Evolutionary conservation across 768 basidiomycete species (phyloP).

Genomic region (Suillus subaureus): DNA sequence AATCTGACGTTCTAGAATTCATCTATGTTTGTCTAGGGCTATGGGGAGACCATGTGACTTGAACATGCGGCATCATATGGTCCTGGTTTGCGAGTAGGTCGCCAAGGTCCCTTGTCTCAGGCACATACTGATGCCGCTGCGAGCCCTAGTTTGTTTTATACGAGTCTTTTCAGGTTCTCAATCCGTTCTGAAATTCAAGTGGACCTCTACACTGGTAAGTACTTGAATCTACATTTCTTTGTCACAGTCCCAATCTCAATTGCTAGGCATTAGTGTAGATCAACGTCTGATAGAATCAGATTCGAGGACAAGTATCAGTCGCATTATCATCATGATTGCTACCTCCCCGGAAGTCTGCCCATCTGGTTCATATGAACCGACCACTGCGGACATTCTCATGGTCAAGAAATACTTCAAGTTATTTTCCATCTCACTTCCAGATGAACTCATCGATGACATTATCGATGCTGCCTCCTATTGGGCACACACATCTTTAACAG

Average conservation of each 20-base stretch:
- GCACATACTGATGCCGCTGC: background rate
- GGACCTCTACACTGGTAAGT: background rate
- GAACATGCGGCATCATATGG: background rate
- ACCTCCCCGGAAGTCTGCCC: background rate
- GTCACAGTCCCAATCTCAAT: background rate
- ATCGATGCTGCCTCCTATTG: constrained; percentile 35
- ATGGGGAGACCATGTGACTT: background rate
- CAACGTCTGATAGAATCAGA: background rate
- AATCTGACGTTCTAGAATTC: background rate
- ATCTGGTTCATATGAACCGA: constrained; percentile 5
- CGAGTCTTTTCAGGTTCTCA: background rate
- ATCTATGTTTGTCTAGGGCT: background rate
- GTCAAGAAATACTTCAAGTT: constrained; percentile 9
- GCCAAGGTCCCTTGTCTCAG: background rate
- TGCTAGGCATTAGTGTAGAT: background rate
- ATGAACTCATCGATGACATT: constrained; percentile 9
- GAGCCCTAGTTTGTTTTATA: background rate
- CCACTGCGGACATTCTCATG: constrained; percentile 5
- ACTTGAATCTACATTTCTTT: background rate
- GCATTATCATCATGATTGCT: background rate
- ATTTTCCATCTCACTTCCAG: background rate
- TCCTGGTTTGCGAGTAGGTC: background rate
- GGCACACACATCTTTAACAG: constrained; percentile 3
- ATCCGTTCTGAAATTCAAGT: background rate
- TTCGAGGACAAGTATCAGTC: background rate